Evolutionary conservation across 2,329 filamentous ascomycete genomes (phyloP).

Genomic region (Cryphonectria parasitica): DNA sequence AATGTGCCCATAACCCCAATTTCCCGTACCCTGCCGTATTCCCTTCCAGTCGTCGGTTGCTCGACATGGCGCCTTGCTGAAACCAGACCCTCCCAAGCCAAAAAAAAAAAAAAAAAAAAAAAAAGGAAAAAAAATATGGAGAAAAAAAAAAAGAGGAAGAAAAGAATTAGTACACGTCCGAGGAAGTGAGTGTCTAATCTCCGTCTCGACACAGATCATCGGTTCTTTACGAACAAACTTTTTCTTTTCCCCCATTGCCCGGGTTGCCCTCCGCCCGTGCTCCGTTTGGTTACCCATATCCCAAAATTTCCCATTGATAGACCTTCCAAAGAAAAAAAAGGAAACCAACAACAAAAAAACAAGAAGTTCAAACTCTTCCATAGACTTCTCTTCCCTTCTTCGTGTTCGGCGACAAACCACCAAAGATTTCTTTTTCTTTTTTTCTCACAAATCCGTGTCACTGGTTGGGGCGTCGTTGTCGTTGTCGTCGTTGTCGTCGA

Average conservation of each 20-base stretch:
- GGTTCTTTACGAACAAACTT: not conserved
- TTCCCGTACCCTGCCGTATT: constrained; percentile 1
- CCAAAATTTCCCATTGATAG: not conserved
- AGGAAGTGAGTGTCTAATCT: not conserved
- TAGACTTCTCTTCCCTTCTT: not conserved
- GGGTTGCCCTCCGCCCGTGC: not conserved
- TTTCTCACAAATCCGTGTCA: not conserved
- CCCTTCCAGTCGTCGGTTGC: constrained; percentile 4
- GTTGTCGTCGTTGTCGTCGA: not conserved
- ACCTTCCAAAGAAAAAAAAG: not conserved
- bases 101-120: not conserved
- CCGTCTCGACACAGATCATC: constrained; percentile 9
- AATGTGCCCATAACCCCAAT: not conserved
- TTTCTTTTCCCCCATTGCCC: not conserved
- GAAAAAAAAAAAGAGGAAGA: not conserved
- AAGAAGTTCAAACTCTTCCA: not conserved
- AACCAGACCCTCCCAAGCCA: not conserved
- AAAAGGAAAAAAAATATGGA: not conserved
- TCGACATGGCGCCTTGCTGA: constrained; percentile 4
- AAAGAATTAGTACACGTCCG: not conserved
- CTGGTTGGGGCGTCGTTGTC: not conserved
- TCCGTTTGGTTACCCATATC: not conserved
- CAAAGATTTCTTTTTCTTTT: not conserved
- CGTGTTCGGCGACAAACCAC: not conserved
- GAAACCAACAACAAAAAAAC: not conserved